Evolutionary conservation across 768 basidiomycete genomes (phyloP), one percentile per base, ranked within the genome.

Genomic region (Hypholoma fasciculare): DNA sequence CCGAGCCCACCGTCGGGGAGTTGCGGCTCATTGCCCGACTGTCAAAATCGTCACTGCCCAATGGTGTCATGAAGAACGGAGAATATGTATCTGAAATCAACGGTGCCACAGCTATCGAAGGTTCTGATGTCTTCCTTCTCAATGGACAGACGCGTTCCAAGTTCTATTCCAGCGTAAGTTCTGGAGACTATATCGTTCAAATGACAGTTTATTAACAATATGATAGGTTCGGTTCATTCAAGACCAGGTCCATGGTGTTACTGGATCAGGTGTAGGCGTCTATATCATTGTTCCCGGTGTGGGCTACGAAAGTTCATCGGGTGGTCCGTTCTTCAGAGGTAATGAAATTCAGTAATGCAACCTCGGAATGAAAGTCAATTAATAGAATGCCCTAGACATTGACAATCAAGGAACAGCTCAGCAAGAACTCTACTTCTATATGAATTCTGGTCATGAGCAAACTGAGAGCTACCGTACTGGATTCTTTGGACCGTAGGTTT

Each of bases 231-330:
- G 74, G 23, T 81, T 81, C 70, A 82, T 81, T 52, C 63, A 74
- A n/a, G 80, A 82, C 63, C 77, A 78, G 63, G 77, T 81, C 12
- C 79, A 81, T 56, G 78, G 79, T 23, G 78, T 80, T 16, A 78
- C 78, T 53, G 79, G 78, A 14, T 73, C 72, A 50, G 76, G 75
- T 14, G 75, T 79, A 27, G 79, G 76, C 43, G 77, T 72, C n/a
- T 79, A 61, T 55, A 78, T 79, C 64, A 76, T 80, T 52, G 70
- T 82, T 36, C 78, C 79, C 23, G 70, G 76, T 39, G 72, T 75
- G 8, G 69, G 75, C 39, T 82, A 80, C 56, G 80, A 82, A 58
- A 67, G 69, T 16, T 77, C 76, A 4, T 81, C 79, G 14, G 81
- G 81, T 51, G 79, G 79, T 16, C 79, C 79, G 14, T 81, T 81